Conservation (phyloP, 306 rosid genomes). For the Vachellia collinsii region DNA sequence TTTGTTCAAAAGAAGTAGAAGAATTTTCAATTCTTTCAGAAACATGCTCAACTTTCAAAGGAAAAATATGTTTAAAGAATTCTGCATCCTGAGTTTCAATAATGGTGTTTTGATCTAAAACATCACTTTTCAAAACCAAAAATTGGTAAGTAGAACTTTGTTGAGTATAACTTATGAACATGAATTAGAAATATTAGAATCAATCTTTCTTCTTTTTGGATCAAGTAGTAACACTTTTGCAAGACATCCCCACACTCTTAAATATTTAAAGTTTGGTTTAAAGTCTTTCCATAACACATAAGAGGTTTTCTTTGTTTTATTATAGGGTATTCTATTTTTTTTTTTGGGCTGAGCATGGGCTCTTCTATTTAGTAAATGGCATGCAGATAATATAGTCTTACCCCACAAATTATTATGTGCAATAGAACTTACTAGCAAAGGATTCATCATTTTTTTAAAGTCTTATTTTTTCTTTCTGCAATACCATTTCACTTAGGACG, state of each 20-base stretch:
- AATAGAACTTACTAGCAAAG: neutral
- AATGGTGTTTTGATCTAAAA: too few species aligned
- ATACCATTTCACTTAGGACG: neutral
- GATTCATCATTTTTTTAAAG: neutral
- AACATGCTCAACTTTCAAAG: too few species aligned
- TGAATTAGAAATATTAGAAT: neutral
- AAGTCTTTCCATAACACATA: too few species aligned
- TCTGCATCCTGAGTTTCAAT: neutral
- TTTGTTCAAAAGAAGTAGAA: too few species aligned
- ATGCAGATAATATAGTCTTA: too few species aligned
- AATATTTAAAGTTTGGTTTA: neutral
- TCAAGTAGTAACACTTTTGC: neutral
- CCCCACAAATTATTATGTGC: neutral
- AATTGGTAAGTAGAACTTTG: neutral
- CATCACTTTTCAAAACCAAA: neutral
- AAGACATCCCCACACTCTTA: neutral
- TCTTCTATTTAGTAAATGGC: too few species aligned
- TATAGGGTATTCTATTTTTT: too few species aligned
- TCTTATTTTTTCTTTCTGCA: neutral
- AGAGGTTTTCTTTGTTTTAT: too few species aligned
- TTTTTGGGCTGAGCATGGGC: too few species aligned
- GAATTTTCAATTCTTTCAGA: too few species aligned
- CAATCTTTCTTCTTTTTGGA: too few species aligned
- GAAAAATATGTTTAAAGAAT: neutral
- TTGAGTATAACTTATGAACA: neutral